Evolutionary conservation across 306 rosid species (phyloP).

Genomic region (Oemleria cerasiformis): DNA sequence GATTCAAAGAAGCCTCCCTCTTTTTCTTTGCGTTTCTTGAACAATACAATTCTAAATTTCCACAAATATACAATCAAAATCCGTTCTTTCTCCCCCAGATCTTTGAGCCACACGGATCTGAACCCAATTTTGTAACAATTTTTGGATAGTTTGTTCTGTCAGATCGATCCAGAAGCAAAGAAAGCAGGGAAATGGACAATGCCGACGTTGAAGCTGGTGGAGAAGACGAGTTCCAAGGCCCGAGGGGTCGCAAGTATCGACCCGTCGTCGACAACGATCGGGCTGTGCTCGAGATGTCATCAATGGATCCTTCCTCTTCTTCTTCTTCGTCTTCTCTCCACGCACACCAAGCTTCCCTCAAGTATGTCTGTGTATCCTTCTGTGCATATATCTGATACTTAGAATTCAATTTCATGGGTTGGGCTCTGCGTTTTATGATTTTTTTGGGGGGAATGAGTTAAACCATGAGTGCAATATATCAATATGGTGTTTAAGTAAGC

Average conservation of each 20-base stretch:
- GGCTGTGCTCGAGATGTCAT: conserved; percentile 95
- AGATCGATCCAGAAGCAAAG: conserved; percentile 1
- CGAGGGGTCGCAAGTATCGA: conserved; percentile 72
- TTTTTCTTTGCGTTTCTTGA: conserved; percentile 11
- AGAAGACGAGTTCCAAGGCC: conserved; percentile 59
- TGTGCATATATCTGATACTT: background rate
- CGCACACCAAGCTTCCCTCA: conserved; percentile 48
- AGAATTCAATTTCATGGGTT: background rate
- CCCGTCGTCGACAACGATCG: conserved; percentile 93
- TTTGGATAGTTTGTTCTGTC: background rate
- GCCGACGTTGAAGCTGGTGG: conserved; percentile 74
- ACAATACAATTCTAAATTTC: background rate
- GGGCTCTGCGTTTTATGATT: background rate
- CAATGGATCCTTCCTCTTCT: conserved; percentile 78
- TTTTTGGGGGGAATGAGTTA: background rate
- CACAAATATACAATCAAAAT: background rate
- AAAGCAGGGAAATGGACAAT: conserved; percentile 51
- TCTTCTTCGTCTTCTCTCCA: conserved; percentile 51
- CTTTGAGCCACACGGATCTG: background rate
- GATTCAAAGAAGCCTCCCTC: conserved; percentile 34
- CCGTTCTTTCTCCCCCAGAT: background rate
- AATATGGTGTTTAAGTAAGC: background rate
- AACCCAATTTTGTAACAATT: background rate
- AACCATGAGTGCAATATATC: background rate
- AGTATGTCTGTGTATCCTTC: conserved; percentile 34